These are phyloP conservation scores for Penicillium fuscoglaucum DNA, from an alignment of 2,329 filamentous ascomycete genomes.

Conservation along the genomic window DNA sequence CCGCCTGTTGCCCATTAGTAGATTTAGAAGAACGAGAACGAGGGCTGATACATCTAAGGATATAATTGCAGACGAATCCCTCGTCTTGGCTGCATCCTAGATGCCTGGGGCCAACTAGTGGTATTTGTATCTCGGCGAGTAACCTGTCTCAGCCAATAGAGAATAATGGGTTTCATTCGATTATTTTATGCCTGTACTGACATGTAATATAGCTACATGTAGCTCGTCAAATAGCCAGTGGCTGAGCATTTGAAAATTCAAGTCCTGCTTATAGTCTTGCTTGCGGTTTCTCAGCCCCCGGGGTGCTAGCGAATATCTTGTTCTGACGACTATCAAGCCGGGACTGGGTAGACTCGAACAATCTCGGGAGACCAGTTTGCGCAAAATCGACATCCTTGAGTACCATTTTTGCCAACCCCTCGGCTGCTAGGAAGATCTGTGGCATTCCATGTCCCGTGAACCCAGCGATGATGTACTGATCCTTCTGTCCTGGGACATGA, in stretches of 20 bases:
- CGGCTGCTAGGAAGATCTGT: conserved; percentile 59
- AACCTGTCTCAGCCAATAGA: too few species aligned
- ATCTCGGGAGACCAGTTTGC: conserved; percentile 32
- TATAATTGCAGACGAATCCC: too few species aligned
- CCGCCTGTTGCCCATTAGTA: too few species aligned
- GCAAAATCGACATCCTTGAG: conserved; percentile 26
- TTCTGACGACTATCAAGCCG: conserved; percentile 26
- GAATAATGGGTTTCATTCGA: too few species aligned
- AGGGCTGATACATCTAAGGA: too few species aligned
- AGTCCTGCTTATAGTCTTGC: conserved; percentile 2
- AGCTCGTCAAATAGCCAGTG: neutral
- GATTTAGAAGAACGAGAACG: too few species aligned
- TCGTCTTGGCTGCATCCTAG: too few species aligned
- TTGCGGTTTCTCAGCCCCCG: neutral
- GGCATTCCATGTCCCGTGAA: conserved; percentile 71
- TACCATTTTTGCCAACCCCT: conserved; percentile 59
- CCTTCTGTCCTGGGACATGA: conserved; percentile 43
- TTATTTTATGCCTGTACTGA: neutral
- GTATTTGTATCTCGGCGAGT: too few species aligned
- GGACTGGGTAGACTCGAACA: conserved; percentile 34
- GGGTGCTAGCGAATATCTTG: conserved; percentile 15
- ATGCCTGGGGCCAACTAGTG: too few species aligned
- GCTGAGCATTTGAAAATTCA: neutral
- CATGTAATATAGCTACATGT: neutral
- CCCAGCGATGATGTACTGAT: conserved; percentile 58